Conservation (phyloP, 2,329 filamentous ascomycete species). For the Fusarium agapanthi region DNA sequence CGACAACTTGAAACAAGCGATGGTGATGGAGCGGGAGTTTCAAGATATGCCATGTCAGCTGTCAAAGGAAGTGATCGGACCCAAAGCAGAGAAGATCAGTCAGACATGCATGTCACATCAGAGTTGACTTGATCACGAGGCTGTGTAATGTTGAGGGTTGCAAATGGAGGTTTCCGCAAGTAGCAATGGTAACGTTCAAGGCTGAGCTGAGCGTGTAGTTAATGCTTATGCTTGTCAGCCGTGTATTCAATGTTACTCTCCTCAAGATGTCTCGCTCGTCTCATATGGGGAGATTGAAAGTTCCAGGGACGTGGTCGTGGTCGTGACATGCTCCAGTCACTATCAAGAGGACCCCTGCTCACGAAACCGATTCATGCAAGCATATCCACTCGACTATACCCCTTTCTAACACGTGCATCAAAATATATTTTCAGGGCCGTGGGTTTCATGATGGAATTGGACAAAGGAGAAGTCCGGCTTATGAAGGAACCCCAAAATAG, state of each 20-base stretch:
- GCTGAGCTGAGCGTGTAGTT: neutral
- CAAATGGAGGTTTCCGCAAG: neutral
- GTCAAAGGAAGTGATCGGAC: conserved; percentile 22
- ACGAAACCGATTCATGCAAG: conserved; percentile 28
- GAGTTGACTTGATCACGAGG: neutral
- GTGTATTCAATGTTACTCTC: neutral
- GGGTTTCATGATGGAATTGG: conserved; percentile 38
- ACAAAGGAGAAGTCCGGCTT: conserved; percentile 3
- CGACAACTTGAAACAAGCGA: conserved; percentile 20
- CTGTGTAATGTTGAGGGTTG: neutral
- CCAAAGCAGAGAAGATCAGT: neutral
- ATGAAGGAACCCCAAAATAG: conserved; percentile 16
- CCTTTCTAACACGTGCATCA: conserved; percentile 32
- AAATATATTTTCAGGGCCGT: conserved; percentile 23
- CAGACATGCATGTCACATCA: neutral
- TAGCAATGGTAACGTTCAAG: neutral
- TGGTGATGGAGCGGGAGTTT: conserved; percentile 26
- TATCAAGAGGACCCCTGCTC: conserved; percentile 24
- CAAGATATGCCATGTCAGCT: conserved; percentile 34
- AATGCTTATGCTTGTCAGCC: neutral
- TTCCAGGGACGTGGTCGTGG: conserved; percentile 36
- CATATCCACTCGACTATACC: conserved; percentile 27
- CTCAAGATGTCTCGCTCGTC: neutral
- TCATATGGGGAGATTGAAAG: conserved; percentile 32
- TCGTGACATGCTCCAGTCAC: conserved; percentile 35